phyloP scores from a whole-genome alignment of 75 land plant species.

The Cunninghamia lanceolata region DNA sequence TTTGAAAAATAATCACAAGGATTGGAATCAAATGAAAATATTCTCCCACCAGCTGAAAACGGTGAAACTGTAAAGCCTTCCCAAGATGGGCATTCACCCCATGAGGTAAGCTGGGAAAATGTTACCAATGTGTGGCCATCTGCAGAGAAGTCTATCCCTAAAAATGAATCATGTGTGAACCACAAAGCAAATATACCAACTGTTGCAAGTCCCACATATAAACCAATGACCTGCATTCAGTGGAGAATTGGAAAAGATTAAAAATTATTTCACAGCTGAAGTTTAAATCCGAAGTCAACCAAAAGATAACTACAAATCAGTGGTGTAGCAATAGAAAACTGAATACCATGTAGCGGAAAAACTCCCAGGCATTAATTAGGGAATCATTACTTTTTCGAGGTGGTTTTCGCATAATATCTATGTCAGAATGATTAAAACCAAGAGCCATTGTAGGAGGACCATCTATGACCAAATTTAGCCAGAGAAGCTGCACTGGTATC shows the following conservation, averaged over 20 bases:
- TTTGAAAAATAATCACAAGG: constrained; percentile 89
- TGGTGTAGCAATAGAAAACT: background rate
- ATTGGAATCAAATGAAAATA: constrained; percentile 46
- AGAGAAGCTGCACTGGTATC: constrained; percentile 91
- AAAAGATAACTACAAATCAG: background rate
- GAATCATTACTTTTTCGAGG: constrained; percentile 82
- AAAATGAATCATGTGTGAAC: constrained; percentile 84
- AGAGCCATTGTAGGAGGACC: constrained; percentile 97
- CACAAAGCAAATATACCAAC: constrained; percentile 84
- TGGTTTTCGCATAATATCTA: constrained; percentile 82
- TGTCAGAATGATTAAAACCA: constrained; percentile 90
- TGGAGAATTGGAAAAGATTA: background rate
- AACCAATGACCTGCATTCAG: constrained; percentile 75
- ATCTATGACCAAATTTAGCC: constrained; percentile 96
- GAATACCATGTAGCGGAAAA: constrained; percentile 85
- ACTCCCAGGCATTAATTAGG: constrained; percentile 75
- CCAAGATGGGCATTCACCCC: constrained; percentile 84
- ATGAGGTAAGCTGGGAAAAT: constrained; percentile 61
- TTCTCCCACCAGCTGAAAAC: constrained; percentile 52
- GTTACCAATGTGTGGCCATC: constrained; percentile 88
- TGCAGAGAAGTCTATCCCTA: constrained; percentile 70
- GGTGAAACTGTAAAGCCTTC: constrained; percentile 64
- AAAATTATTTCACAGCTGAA: background rate
- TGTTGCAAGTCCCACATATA: constrained; percentile 93
- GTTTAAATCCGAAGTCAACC: background rate